A percentile compares a stretch with the other conserved stretches of the same genome.
phyloP scores from a whole-genome alignment of 495 filamentous ascomycete genomes.

The Lophiotrema nucula region DNA sequence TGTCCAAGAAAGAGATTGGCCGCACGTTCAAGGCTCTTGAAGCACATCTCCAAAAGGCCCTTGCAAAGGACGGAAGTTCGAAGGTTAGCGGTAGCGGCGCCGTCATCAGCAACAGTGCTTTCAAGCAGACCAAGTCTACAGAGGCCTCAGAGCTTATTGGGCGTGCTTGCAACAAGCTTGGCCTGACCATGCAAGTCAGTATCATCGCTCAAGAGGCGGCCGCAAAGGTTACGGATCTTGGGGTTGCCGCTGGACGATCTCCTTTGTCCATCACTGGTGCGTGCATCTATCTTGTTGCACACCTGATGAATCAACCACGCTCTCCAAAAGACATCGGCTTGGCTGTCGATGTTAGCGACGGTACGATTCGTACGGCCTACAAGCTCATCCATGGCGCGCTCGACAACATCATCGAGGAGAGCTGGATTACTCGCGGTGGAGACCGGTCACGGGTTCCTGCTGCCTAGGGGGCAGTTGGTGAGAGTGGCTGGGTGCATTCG shows the following conservation, averaged over 20 bases:
- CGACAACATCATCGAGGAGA: constrained; percentile 69
- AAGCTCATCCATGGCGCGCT: constrained; percentile 74
- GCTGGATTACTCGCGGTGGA: constrained; percentile 72
- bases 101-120: constrained; percentile 53
- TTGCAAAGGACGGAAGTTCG: constrained; percentile 1
- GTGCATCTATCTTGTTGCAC: constrained; percentile 91
- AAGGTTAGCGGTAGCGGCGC: constrained; percentile 36
- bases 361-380: constrained; percentile 93
- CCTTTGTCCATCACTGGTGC: constrained; percentile 91
- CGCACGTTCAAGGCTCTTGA: constrained; percentile 73
- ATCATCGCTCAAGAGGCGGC: constrained; percentile 73
- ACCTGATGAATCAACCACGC: constrained; percentile 75
- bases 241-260: constrained; percentile 84
- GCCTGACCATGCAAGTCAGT: constrained; percentile 63
- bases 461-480: constrained; percentile 19
- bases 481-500: neutral
- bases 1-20: constrained; percentile 95
- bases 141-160: constrained; percentile 80
- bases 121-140: constrained; percentile 73
- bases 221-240: constrained; percentile 65
- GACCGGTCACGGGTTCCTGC: constrained; percentile 66
- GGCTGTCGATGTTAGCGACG: constrained; percentile 86
- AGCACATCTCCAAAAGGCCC: constrained; percentile 9
- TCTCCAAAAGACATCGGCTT: constrained; percentile 77
- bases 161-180: constrained; percentile 83